These are phyloP conservation scores for Claviceps humidiphila DNA, from an alignment of 2,329 filamentous ascomycete species.

Conservation along the genomic window DNA sequence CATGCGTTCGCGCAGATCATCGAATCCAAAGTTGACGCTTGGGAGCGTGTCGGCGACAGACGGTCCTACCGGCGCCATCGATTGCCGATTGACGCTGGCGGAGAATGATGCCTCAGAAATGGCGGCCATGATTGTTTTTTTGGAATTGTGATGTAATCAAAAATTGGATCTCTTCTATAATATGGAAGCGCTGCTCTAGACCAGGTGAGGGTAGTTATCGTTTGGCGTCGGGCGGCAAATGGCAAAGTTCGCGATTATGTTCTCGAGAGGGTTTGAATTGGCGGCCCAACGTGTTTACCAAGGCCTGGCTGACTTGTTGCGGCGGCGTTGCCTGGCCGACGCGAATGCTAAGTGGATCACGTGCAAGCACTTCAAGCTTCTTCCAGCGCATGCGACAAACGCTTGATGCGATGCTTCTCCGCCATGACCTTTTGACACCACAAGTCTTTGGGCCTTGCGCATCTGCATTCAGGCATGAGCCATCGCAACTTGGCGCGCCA, in stretches of 20 bases:
- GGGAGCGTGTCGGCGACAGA: slow-evolving; percentile 71
- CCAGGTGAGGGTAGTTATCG: not conserved
- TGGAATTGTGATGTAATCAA: not conserved
- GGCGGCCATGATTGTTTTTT: slow-evolving; percentile 32
- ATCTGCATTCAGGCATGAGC: not conserved
- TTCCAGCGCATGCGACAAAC: not conserved
- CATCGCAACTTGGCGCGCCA: not conserved
- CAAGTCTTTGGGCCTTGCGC: not conserved
- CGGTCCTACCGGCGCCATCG: slow-evolving; percentile 42
- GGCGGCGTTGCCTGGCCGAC: slow-evolving; percentile 2
- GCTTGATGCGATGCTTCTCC: not conserved
- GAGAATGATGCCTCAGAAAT: slow-evolving; percentile 59
- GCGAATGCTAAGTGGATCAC: slow-evolving; percentile 7
- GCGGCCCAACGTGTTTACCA: slow-evolving; percentile 5
- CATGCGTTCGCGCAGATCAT: slow-evolving; percentile 92
- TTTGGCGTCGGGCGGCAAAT: not conserved
- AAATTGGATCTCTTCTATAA: not conserved
- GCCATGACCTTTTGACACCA: not conserved
- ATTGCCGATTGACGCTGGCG: slow-evolving; percentile 45
- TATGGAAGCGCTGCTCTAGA: not conserved
- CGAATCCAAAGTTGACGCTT: slow-evolving; percentile 88
- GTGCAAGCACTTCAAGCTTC: slow-evolving; percentile 6
- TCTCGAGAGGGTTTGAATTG: not conserved
- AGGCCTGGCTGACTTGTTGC: not conserved
- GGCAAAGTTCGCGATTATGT: not conserved